These are phyloP conservation scores for Nigrospora oryzae DNA, from an alignment of 2,329 filamentous ascomycete genomes.

Conservation along the genomic window DNA sequence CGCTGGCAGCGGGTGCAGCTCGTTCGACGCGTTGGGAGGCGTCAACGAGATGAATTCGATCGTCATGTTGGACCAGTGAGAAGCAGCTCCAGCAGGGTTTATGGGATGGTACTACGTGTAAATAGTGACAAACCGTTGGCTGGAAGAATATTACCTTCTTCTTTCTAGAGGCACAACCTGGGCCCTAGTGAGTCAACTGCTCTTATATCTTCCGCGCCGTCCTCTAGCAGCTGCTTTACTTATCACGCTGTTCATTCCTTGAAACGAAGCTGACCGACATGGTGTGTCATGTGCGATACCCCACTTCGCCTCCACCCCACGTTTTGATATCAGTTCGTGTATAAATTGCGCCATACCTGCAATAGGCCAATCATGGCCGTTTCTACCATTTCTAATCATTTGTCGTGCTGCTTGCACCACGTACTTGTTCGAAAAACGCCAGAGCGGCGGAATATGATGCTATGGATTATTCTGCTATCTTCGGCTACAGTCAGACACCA, in stretches of 20 bases:
- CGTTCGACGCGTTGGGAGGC: conserved; percentile 47
- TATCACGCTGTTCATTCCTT: background rate
- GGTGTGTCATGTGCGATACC: background rate
- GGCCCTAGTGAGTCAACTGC: background rate
- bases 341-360: background rate
- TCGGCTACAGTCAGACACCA: background rate
- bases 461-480: background rate
- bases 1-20: conserved; percentile 40
- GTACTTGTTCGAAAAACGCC: too few relatives aligned
- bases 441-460: background rate
- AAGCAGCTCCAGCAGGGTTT: background rate
- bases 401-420: background rate
- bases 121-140: background rate
- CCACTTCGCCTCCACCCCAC: background rate
- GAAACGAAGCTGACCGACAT: background rate
- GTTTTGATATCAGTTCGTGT: background rate
- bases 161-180: background rate
- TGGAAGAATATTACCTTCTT: background rate
- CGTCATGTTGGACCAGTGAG: conserved; percentile 21
- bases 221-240: background rate
- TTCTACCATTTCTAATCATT: background rate
- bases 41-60: conserved; percentile 52
- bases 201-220: too few relatives aligned
- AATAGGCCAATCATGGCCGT: background rate
- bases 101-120: background rate